Evolutionary conservation across 805 yeast genomes (phyloP).

Genomic region (Sugiyamaella lignohabitans): DNA sequence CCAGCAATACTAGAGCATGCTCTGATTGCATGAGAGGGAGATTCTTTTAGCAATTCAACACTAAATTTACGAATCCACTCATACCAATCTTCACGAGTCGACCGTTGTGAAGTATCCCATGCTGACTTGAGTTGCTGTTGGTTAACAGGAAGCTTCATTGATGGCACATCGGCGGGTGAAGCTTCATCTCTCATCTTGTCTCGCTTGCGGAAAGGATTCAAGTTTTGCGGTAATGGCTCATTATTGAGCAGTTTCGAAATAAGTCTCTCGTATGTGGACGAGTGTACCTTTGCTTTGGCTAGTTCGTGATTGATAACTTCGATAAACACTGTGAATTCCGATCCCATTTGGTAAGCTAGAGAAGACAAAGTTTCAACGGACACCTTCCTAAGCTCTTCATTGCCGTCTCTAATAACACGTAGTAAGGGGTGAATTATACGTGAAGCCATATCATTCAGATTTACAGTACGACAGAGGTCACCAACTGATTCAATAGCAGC

Average conservation of each 20-base stretch:
- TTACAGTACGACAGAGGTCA: constrained; percentile 63
- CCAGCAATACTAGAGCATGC: constrained; percentile 89
- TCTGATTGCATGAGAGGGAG: constrained; percentile 89
- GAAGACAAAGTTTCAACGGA: constrained; percentile 73
- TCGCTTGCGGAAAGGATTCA: constrained; percentile 41
- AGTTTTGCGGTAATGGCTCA: constrained; percentile 77
- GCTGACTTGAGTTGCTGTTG: constrained; percentile 62
- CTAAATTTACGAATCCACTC: constrained; percentile 91
- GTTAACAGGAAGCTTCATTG: constrained; percentile 67
- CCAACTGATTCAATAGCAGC: constrained; percentile 82
- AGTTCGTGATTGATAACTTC: constrained; percentile 66
- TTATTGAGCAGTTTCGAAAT: constrained; percentile 72
- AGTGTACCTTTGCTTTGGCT: constrained; percentile 56
- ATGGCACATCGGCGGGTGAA: constrained; percentile 57
- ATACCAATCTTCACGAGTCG: constrained; percentile 95
- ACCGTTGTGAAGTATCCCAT: constrained; percentile 87
- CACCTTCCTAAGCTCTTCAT: constrained; percentile 56
- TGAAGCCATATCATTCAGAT: constrained; percentile 81
- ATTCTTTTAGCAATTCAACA: constrained; percentile 79
- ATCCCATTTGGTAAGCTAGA: constrained; percentile 70
- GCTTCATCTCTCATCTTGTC: constrained; percentile 52
- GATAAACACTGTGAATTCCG: constrained; percentile 77
- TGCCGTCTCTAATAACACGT: constrained; percentile 46
- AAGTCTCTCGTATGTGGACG: constrained; percentile 71
- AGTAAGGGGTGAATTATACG: constrained; percentile 82